Evolutionary conservation across 148 eudicot species (phyloP), one percentile per base, ranked within the genome.

Genomic region (Fagopyrum tataricum): DNA sequence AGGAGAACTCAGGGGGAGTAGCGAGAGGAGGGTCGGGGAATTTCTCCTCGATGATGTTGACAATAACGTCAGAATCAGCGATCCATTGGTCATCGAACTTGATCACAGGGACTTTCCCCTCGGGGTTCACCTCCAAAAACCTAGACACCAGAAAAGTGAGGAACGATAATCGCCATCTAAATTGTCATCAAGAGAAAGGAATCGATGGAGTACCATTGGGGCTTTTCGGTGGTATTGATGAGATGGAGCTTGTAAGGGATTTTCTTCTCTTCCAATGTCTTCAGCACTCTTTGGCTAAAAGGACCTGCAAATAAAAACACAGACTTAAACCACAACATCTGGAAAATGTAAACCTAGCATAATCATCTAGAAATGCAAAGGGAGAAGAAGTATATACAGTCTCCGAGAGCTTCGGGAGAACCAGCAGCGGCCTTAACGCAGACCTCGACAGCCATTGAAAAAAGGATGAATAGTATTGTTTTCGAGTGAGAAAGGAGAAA

Each of bases 231-330:
- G 52, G 81, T 51, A 80, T 89, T 72, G 78, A 93, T 87, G 44
- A 93, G 86, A 75, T 87, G 88, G 49, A 78, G 64, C 73, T 86
- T 87, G 81, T 93, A 93, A 13, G 91, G 81, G 44, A 93, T 46
- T 52, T 86, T 85, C 89, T 93, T 93, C 82, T 89, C 98, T 79
- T 91, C 98, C 82, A 93, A 77, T n/a, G 90, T 91, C 51, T 91
- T 72, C 20, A 90, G 85, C 31, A 86, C 92, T 89, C 94, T 93
- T 75, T 90, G 98, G 73, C 80, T 40, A 76, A 90, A 93, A 15
- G 98, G 96, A 79, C 98, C 98, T 88, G 46, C 31, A 52, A 70
- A 18, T 9, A 17, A 18, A 20, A 40, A 41, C 48, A 6, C 26
- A 44, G 14, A 70, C 7, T 43, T 37, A 7, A 70, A 21, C 69